Percentiles rank a stretch among this genome's conserved stretches.
Evolutionary conservation across 1,139 yeast species (phyloP).

Genomic region (Debaryomycetaceae sp.): DNA sequence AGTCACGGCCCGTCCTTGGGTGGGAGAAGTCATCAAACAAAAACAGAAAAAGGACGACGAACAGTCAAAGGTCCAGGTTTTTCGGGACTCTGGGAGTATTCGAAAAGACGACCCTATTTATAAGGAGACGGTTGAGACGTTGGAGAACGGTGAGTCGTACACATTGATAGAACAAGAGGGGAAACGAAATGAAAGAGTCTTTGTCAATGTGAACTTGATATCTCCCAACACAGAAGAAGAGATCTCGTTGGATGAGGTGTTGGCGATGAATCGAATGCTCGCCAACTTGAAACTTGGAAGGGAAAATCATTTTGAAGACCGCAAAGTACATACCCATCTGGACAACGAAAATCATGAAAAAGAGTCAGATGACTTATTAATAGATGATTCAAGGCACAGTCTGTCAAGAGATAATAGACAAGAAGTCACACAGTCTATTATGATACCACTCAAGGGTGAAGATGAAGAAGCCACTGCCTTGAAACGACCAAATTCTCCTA

Average conservation of each 20-base stretch:
- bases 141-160: slow-evolving; percentile 23
- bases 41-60: slow-evolving; percentile 10
- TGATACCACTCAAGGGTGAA: slow-evolving; percentile 33
- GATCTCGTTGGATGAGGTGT: slow-evolving; percentile 58
- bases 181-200: slow-evolving; percentile 61
- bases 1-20: slow-evolving; percentile 59
- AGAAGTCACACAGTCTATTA: slow-evolving; percentile 18
- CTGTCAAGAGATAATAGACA: background rate
- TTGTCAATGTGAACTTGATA: slow-evolving; percentile 57
- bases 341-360: background rate
- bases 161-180: slow-evolving; percentile 55
- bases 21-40: slow-evolving; percentile 56
- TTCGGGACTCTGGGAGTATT: slow-evolving; percentile 8
- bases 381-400: background rate
- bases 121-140: slow-evolving; percentile 1
- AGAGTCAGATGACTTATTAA: background rate
- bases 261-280: slow-evolving; percentile 29
- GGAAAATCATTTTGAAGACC: background rate
- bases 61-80: slow-evolving; percentile 35
- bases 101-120: slow-evolving; percentile 28
- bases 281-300: background rate
- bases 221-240: slow-evolving; percentile 44
- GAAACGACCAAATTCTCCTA: slow-evolving; percentile 55
- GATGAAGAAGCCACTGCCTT: slow-evolving; percentile 13
- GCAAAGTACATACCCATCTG: background rate